Evolutionary conservation across 768 basidiomycete species (phyloP).

Genomic region (Phaffia tasmanica): DNA sequence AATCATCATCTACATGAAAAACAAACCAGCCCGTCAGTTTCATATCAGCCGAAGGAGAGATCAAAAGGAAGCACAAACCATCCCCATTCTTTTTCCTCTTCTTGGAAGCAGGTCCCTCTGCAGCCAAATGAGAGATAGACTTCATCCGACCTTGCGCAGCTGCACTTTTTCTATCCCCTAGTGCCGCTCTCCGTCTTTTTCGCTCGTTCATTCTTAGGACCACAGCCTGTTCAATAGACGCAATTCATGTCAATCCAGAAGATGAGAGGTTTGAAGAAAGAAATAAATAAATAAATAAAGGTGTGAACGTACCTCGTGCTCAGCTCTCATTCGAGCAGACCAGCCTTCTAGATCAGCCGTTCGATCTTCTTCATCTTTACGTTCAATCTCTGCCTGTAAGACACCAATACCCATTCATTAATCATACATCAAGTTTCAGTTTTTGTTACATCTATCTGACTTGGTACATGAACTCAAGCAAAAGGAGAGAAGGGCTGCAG

Average conservation of each 20-base stretch:
- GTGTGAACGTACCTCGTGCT: constrained; percentile 59
- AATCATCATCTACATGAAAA: constrained; percentile 61
- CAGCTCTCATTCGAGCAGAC: constrained; percentile 57
- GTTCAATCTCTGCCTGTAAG: constrained; percentile 42
- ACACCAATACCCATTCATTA: too few species aligned
- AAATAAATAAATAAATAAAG: background rate
- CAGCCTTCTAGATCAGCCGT: constrained; percentile 60
- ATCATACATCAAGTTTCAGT: background rate
- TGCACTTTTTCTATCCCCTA: constrained; percentile 84
- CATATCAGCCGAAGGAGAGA: background rate
- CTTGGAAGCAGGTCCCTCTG: constrained; percentile 60
- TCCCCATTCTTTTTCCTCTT: constrained; percentile 74
- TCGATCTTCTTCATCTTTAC: constrained; percentile 63
- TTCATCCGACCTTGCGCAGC: constrained; percentile 95
- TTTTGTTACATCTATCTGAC: background rate
- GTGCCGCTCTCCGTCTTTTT: constrained; percentile 61
- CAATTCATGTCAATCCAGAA: background rate
- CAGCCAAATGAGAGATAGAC: constrained; percentile 80
- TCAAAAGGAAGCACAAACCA: constrained; percentile 44
- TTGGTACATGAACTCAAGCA: background rate
- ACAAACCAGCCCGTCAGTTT: background rate
- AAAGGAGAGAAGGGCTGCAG: background rate
- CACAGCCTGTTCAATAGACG: constrained; percentile 46
- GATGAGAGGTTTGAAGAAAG: background rate
- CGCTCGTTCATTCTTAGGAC: constrained; percentile 80